A percentile compares a stretch with the other conserved stretches of the same genome.
Conservation (phyloP, 2,329 filamentous ascomycete species). For the Calycina marina region DNA sequence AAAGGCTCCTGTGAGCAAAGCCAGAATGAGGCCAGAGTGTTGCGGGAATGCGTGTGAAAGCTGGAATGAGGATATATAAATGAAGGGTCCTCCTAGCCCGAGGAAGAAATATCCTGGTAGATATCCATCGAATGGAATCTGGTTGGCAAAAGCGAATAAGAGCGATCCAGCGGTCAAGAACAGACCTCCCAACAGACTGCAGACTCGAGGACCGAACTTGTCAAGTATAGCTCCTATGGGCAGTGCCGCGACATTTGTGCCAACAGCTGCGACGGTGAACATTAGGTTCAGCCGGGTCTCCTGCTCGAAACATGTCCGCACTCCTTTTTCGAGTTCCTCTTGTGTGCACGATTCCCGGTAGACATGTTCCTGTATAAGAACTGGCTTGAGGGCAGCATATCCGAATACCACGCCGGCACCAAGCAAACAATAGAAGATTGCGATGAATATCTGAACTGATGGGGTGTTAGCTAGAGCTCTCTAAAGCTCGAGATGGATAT, state of each 20-base stretch:
- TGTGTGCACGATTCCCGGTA: conserved; percentile 50
- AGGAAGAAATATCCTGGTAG: conserved; percentile 62
- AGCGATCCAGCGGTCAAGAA: conserved; percentile 57
- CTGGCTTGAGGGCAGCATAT: conserved; percentile 71
- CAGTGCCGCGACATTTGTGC: conserved; percentile 74
- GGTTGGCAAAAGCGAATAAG: conserved; percentile 53
- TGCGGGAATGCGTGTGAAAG: conserved; percentile 71
- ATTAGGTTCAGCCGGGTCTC: conserved; percentile 68
- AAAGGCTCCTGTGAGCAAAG: conserved; percentile 67
- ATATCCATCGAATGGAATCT: conserved; percentile 58
- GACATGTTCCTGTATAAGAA: conserved; percentile 58
- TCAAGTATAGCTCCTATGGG: conserved; percentile 79
- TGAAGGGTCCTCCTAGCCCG: conserved; percentile 64
- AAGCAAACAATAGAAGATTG: conserved; percentile 60
- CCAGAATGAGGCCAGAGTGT: conserved; percentile 64
- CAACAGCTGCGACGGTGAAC: conserved; percentile 82
- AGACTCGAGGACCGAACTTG: conserved; percentile 62
- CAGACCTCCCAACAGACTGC: conserved; percentile 54
- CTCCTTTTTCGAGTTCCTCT: conserved; percentile 32
- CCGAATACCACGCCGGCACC: conserved; percentile 73
- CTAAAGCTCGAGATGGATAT: conserved; percentile 1
- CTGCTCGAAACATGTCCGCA: conserved; percentile 41
- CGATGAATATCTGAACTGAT: conserved; percentile 52
- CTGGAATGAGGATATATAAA: conserved; percentile 74
- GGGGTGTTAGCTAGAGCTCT: conserved; percentile 3